phyloP scores from a whole-genome alignment of 2,329 filamentous ascomycete species.

The Aspergillus luchuensis region DNA sequence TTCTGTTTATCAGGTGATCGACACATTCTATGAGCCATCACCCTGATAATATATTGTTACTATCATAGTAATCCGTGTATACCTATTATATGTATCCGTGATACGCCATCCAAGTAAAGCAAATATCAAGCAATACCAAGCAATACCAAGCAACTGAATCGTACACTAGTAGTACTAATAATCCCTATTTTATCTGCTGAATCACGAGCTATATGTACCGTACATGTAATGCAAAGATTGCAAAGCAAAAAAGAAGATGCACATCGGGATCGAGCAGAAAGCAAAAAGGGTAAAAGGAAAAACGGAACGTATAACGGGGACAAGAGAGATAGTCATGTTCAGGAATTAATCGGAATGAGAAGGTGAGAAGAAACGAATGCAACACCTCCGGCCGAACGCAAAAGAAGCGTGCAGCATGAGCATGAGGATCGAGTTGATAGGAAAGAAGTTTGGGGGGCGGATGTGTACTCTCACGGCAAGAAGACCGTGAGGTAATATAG shows the following conservation, averaged over 20 bases:
- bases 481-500: not conserved
- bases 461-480: not conserved
- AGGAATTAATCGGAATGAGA: not conserved
- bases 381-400: conserved; percentile 5
- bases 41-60: too few relatives aligned
- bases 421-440: conserved; percentile 12
- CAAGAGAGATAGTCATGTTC: not conserved
- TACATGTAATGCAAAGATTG: conserved; percentile 16
- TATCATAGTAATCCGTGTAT: too few relatives aligned
- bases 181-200: conserved; percentile 11
- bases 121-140: not conserved
- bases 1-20: too few relatives aligned
- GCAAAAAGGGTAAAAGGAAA: too few relatives aligned
- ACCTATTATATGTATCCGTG: too few relatives aligned
- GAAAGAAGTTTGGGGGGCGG: conserved; percentile 9
- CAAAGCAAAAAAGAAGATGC: not conserved
- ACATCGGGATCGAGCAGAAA: not conserved
- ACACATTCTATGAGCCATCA: too few relatives aligned
- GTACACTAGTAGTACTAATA: not conserved
- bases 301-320: not conserved
- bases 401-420: conserved; percentile 10
- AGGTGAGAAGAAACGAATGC: conserved; percentile 11
- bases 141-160: not conserved
- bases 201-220: conserved; percentile 19
- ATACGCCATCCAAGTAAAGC: not conserved